Conservation (phyloP, 202 grass and related monocot genomes). For the Musa balbisiana region DNA sequence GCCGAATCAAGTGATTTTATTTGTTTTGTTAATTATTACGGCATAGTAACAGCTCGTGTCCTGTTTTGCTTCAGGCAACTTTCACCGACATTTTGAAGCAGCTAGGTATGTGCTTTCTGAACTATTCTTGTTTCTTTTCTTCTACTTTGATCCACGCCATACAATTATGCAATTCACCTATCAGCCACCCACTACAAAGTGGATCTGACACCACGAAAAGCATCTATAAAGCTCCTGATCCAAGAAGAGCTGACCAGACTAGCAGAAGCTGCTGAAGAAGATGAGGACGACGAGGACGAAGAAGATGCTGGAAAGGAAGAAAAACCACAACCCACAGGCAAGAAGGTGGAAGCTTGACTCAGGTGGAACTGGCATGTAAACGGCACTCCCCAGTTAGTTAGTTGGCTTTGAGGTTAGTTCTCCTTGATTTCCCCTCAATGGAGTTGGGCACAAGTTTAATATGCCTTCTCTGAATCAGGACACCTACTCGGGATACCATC, state of each 20-base stretch:
- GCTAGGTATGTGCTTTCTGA: constrained; percentile 56
- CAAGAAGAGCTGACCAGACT: constrained; percentile 85
- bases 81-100: constrained; percentile 96
- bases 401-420: not conserved
- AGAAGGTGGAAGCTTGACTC: not conserved
- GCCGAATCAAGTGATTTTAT: too few relatives aligned
- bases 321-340: not conserved
- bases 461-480: not conserved
- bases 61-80: constrained; percentile 64
- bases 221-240: constrained; percentile 73
- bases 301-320: constrained; percentile 18
- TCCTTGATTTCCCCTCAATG: not conserved
- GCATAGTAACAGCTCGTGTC: not conserved
- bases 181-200: constrained; percentile 71
- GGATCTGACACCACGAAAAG: constrained; percentile 69
- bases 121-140: constrained; percentile 8
- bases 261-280: constrained; percentile 51
- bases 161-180: constrained; percentile 5
- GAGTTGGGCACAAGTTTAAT: not conserved
- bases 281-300: constrained; percentile 50
- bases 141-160: constrained; percentile 2
- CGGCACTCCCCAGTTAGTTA: not conserved
- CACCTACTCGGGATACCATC: not conserved
- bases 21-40: too few relatives aligned
- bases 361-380: not conserved